phyloP scores from a whole-genome alignment of 192 early-diverging fungal species.

The Chytriomyces sp. region DNA sequence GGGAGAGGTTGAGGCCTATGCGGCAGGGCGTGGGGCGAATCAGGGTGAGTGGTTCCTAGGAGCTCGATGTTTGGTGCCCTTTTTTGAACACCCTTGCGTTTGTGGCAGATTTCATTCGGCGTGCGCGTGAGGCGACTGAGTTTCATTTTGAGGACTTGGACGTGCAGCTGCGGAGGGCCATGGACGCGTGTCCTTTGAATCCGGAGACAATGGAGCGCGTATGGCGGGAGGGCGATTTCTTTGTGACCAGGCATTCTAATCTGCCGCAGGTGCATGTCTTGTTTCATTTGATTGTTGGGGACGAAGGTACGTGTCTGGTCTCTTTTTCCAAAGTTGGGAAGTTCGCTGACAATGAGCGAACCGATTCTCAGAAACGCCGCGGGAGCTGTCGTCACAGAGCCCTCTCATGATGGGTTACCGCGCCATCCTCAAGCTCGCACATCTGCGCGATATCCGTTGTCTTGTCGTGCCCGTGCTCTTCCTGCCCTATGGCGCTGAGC shows the following conservation, averaged over 20 bases:
- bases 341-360: neutral
- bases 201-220: conserved; percentile 27
- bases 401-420: conserved; percentile 62
- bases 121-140: conserved; percentile 69
- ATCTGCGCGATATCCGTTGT: conserved; percentile 63
- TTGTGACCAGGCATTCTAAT: conserved; percentile 77
- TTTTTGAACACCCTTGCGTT: neutral
- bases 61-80: neutral
- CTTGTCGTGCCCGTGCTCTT: conserved; percentile 70
- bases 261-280: conserved; percentile 70
- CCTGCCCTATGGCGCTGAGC: conserved; percentile 21
- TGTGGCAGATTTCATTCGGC: conserved; percentile 60
- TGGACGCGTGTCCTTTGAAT: conserved; percentile 49
- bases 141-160: conserved; percentile 76
- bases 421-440: conserved; percentile 60
- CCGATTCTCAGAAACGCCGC: neutral
- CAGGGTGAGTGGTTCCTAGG: conserved; percentile 45
- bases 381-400: conserved; percentile 28
- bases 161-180: conserved; percentile 60
- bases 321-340: neutral
- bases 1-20: conserved; percentile 59
- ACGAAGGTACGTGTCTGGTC: conserved; percentile 46
- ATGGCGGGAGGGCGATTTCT: conserved; percentile 73
- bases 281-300: conserved; percentile 72
- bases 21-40: conserved; percentile 52